phyloP scores from a whole-genome alignment of 352 stramenopile genomes.

The Globisporangium paroecandrum region DNA sequence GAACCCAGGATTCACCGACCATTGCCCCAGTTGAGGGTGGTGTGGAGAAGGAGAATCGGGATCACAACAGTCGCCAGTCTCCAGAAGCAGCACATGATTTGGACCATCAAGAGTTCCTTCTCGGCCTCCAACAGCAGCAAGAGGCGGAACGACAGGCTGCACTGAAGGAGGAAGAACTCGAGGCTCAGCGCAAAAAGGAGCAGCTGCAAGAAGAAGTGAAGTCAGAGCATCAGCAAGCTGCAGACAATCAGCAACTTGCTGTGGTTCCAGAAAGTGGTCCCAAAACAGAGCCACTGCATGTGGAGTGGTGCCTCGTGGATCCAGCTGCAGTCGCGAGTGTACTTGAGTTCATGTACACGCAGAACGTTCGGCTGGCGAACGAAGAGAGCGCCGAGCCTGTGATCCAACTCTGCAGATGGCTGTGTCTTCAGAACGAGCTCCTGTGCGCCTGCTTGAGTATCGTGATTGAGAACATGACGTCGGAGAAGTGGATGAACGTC shows the following conservation, averaged over 20 bases:
- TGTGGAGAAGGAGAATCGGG: constrained; percentile 11
- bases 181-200: not conserved
- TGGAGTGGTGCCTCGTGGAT: constrained; percentile 36
- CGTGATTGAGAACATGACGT: constrained; percentile 27
- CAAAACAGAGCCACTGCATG: constrained; percentile 23
- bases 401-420: constrained; percentile 41
- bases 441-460: constrained; percentile 38
- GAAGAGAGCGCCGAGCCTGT: constrained; percentile 32
- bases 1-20: not conserved
- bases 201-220: not conserved
- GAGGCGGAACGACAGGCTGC: not conserved
- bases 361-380: constrained; percentile 31
- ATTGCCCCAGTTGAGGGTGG: not conserved
- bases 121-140: not conserved
- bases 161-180: not conserved
- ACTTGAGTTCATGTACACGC: constrained; percentile 60
- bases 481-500: constrained; percentile 47
- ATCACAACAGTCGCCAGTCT: not conserved
- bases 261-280: not conserved
- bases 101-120: not conserved
- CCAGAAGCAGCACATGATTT: not conserved
- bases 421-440: constrained; percentile 35
- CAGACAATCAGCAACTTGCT: not conserved
- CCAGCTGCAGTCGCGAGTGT: constrained; percentile 40
- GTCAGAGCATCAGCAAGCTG: not conserved